phyloP scores from a whole-genome alignment of 2,329 filamentous ascomycete species.

The Ophiostoma himal-ulmi region DNA sequence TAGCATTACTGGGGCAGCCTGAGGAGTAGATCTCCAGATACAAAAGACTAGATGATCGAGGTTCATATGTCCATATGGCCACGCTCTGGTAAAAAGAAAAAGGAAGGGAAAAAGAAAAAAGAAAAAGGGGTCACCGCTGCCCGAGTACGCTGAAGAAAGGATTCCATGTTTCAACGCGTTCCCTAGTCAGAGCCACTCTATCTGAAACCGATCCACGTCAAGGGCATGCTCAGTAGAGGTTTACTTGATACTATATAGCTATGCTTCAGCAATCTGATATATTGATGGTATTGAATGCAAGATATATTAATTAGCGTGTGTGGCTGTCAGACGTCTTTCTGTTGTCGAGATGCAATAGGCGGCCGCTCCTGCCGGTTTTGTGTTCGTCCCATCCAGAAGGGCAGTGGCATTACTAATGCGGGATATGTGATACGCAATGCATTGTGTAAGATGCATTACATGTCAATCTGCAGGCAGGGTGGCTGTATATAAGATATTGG shows the following conservation, averaged over 20 bases:
- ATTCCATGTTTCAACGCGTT: conserved; percentile 11
- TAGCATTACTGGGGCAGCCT: background rate
- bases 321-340: background rate
- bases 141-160: background rate
- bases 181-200: conserved; percentile 17
- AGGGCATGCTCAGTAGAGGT: conserved; percentile 12
- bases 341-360: background rate
- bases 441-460: background rate
- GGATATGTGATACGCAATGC: background rate
- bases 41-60: background rate
- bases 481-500: too few species aligned
- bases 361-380: background rate
- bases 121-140: background rate
- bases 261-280: too few species aligned
- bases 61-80: too few species aligned
- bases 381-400: background rate
- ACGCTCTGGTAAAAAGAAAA: too few species aligned
- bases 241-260: background rate
- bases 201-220: conserved; percentile 17
- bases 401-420: background rate
- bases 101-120: too few species aligned
- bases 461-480: background rate
- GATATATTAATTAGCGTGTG: background rate
- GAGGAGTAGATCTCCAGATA: background rate
- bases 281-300: background rate